phyloP scores from a whole-genome alignment of 352 stramenopile species.

The Pythium monospermum region DNA sequence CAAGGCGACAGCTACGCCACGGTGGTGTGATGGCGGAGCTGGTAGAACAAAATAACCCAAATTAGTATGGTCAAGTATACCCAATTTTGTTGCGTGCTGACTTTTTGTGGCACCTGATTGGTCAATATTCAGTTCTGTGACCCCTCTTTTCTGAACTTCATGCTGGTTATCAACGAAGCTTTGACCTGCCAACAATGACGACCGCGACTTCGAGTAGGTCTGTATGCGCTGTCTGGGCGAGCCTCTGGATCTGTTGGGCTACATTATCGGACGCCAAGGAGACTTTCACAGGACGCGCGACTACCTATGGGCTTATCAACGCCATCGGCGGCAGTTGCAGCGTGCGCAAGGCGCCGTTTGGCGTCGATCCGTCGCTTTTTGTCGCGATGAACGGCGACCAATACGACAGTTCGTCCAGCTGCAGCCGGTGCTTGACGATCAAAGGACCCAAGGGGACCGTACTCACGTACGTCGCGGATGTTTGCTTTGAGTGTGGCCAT shows the following conservation, averaged over 20 bases:
- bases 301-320: conserved; percentile 42
- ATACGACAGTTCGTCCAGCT: conserved; percentile 47
- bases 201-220: too few species aligned
- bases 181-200: too few species aligned
- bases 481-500: conserved; percentile 61
- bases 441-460: conserved; percentile 39
- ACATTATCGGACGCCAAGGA: conserved; percentile 17
- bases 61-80: not conserved
- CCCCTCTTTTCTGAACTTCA: not conserved
- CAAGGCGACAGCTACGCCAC: too few species aligned
- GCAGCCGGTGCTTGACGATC: conserved; percentile 52
- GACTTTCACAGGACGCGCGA: conserved; percentile 40
- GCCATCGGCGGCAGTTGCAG: conserved; percentile 48
- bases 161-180: too few species aligned
- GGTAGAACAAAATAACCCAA: too few species aligned
- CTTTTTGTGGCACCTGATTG: not conserved
- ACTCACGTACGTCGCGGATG: conserved; percentile 46
- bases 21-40: too few species aligned
- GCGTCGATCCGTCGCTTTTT: conserved; percentile 39
- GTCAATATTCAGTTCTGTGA: not conserved
- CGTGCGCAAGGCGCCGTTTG: conserved; percentile 35
- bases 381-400: conserved; percentile 63
- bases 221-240: too few species aligned
- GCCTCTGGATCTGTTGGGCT: not conserved
- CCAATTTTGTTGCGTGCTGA: not conserved